A percentile compares a stretch with the other conserved stretches of the same genome.
phyloP scores from a whole-genome alignment of 305 asterid genomes.

The Fraxinus dipetala region DNA sequence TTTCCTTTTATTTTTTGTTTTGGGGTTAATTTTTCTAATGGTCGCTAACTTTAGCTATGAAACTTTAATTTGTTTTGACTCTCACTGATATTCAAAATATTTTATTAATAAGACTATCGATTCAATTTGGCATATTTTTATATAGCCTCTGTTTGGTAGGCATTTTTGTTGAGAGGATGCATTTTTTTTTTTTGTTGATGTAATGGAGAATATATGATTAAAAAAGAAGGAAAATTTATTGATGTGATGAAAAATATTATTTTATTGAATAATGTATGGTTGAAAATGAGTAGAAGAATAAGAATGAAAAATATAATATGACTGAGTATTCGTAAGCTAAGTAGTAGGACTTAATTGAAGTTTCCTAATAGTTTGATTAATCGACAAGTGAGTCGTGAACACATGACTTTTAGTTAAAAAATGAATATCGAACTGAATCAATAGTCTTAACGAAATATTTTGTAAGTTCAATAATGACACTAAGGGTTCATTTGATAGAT shows the following conservation, averaged over 20 bases:
- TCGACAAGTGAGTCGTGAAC: background rate
- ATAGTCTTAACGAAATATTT: background rate
- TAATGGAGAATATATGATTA: too few species aligned
- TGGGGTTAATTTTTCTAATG: background rate
- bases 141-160: too few species aligned
- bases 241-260: too few species aligned
- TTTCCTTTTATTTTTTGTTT: background rate
- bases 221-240: too few species aligned
- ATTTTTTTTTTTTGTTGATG: too few species aligned
- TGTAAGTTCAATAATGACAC: background rate
- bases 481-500: too few species aligned
- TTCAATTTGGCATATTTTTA: background rate
- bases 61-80: background rate
- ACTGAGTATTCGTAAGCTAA: background rate
- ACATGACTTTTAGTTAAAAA: background rate
- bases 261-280: too few species aligned
- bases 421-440: background rate
- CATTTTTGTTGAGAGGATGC: too few species aligned
- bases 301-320: too few species aligned
- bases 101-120: background rate
- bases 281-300: too few species aligned
- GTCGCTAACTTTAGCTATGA: background rate
- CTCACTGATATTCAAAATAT: background rate
- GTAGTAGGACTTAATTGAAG: background rate
- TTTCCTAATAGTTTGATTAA: background rate